Percentiles rank a stretch among this genome's conserved stretches.
phyloP scores from a whole-genome alignment of 306 rosid genomes.

The Herpetospermum pedunculosum region DNA sequence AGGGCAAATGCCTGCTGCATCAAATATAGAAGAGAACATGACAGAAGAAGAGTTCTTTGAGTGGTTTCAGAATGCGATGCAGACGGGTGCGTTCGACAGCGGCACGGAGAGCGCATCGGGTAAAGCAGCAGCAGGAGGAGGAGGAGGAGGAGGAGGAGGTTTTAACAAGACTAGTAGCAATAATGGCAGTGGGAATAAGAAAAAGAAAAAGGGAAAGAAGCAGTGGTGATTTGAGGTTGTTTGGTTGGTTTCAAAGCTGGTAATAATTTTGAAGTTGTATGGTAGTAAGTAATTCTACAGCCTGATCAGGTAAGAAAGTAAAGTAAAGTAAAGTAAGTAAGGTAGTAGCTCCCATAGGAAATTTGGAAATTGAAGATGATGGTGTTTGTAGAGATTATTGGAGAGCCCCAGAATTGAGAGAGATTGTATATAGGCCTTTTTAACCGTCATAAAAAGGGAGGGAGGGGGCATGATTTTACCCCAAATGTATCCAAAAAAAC shows the following conservation, averaged over 20 bases:
- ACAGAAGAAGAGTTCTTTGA: slow-evolving; percentile 85
- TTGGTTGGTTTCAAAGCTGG: neutral
- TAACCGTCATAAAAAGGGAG: neutral
- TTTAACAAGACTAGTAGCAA: slow-evolving; percentile 29
- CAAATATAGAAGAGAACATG: slow-evolving; percentile 63
- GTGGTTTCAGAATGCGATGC: slow-evolving; percentile 83
- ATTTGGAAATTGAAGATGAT: neutral
- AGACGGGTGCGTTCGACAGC: slow-evolving; percentile 53
- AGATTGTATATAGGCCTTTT: neutral
- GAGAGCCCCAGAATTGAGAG: neutral
- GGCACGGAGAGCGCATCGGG: slow-evolving; percentile 48
- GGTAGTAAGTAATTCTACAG: neutral
- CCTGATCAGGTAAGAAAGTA: neutral
- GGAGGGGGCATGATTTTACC: neutral
- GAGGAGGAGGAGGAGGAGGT: no score
- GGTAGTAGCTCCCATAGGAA: neutral
- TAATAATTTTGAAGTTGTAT: slow-evolving; percentile 5
- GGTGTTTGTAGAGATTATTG: neutral
- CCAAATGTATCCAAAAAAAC: neutral
- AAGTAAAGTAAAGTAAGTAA: neutral
- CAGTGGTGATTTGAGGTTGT: slow-evolving; percentile 39
- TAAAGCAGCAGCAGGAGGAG: no score
- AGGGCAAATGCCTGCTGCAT: slow-evolving; percentile 45
- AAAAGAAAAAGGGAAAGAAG: slow-evolving; percentile 80
- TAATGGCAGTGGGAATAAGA: slow-evolving; percentile 39